Evolutionary conservation across 176 grass and related monocot species (phyloP).

Genomic region (Luzula sylvatica): DNA sequence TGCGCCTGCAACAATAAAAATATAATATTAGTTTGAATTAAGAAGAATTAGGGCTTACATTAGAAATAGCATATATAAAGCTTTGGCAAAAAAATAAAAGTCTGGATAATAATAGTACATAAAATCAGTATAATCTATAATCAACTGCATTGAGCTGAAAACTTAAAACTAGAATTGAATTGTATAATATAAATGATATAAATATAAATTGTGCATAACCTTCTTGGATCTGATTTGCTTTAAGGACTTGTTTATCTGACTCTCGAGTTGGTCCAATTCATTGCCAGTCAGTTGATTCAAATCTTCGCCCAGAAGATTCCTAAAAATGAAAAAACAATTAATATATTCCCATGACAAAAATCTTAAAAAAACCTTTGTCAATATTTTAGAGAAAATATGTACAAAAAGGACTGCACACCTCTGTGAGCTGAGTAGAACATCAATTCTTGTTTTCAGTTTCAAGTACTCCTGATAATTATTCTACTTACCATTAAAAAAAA

Average conservation of each 20-base stretch:
- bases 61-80: no score
- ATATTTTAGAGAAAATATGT: neutral
- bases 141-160: no score
- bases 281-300: slow-evolving; percentile 36
- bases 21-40: no score
- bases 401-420: slow-evolving; percentile 30
- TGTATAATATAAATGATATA: no score
- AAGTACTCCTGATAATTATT: slow-evolving; percentile 76
- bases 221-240: slow-evolving; percentile 76
- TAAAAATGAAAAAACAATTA: slow-evolving; percentile 15
- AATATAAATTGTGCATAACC: slow-evolving; percentile 25
- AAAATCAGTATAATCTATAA: no score
- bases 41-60: no score
- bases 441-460: slow-evolving; percentile 55
- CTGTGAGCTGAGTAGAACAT: slow-evolving; percentile 70
- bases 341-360: slow-evolving; percentile 1
- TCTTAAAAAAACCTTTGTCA: neutral
- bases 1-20: slow-evolving; percentile 38
- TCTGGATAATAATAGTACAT: no score
- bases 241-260: slow-evolving; percentile 56
- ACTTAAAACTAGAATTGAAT: no score
- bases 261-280: slow-evolving; percentile 69
- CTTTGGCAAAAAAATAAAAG: no score
- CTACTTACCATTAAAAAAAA: slow-evolving; percentile 19
- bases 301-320: slow-evolving; percentile 89